Percentiles rank a stretch among this genome's conserved stretches.
Evolutionary conservation across 148 eudicot species (phyloP).

Genomic region (Amaranthus hypochondriacus): DNA sequence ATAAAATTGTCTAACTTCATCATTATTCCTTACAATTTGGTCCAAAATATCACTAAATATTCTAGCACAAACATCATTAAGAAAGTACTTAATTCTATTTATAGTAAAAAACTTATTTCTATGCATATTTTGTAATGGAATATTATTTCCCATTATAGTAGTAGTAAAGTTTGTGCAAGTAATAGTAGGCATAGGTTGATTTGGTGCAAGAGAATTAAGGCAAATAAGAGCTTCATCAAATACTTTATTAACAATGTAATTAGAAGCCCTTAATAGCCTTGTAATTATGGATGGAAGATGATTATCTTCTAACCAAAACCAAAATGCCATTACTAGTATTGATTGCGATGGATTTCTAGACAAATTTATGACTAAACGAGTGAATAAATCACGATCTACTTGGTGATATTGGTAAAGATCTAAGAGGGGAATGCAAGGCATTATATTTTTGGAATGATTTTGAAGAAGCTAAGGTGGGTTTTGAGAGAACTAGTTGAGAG

Average conservation of each 20-base stretch:
- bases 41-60: conserved; percentile 22
- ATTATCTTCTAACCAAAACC: conserved; percentile 28
- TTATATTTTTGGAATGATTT: neutral
- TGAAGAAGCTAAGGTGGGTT: neutral
- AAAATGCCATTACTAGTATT: conserved; percentile 17
- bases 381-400: conserved; percentile 13
- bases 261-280: conserved; percentile 7
- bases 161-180: conserved; percentile 7
- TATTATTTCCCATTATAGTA: neutral
- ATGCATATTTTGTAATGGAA: conserved; percentile 21
- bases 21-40: neutral
- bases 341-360: conserved; percentile 9
- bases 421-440: conserved; percentile 13
- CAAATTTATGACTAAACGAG: conserved; percentile 1
- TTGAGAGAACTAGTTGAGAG: neutral
- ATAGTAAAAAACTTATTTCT: conserved; percentile 12
- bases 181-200: conserved; percentile 1
- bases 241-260: conserved; percentile 12
- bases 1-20: neutral
- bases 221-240: conserved; percentile 16
- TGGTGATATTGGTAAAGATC: conserved; percentile 17
- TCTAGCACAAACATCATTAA: conserved; percentile 15
- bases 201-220: conserved; percentile 21
- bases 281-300: conserved; percentile 2
- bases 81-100: conserved; percentile 15